Evolutionary conservation across 352 stramenopile genomes (phyloP), one percentile per base, ranked within the genome.

Genomic region (Paralagenidium karlingii): DNA sequence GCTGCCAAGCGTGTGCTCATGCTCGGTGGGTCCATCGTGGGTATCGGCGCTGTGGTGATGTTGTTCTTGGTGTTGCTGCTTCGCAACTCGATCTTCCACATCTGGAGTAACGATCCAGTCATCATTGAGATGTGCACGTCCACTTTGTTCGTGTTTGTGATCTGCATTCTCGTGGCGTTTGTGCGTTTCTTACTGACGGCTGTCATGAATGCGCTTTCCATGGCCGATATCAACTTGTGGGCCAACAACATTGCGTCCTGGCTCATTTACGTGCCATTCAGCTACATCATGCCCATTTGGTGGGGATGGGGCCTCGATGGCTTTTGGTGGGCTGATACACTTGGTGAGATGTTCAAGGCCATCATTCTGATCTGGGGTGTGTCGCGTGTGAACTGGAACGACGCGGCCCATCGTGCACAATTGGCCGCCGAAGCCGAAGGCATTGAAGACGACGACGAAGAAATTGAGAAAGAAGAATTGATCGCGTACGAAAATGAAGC

Each of bases 211-310:
- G 60, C 60, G 21, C 46, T 71, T 21, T 59, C 60, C 27, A 49
- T 64, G 30, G 60, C 60, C 15, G 41, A 68, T 31, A 57, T 71
- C 49, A 71, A 71, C 47, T 36, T 71, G 9, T 56, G 51, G 41
- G 60, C 57, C 42, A 71, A 71, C 51, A 71, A 68, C 56, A 58
- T 71, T 49, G 60, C 60, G 7, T 68, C 56, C 21, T 71, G 60
- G 57, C 55, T 49, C 41, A 53, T 68, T 20, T 71, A 68, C 37
- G 54, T 71, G 21, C 53, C 60, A 13, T 45, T 71, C 36, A 71
- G 53, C 31, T 71, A 71, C 39, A 24, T 71, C 37, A 44, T 71
- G 18, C 60, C 60, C 16, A 68, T 71, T 43, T 65, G 53, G 36
- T 47, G 51, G 8, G 30, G 48, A 27, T 71, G 60, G 60, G 57